These are phyloP conservation scores for Vitis riparia DNA, from an alignment of 164 flowering plant species.

Conservation along the genomic window DNA sequence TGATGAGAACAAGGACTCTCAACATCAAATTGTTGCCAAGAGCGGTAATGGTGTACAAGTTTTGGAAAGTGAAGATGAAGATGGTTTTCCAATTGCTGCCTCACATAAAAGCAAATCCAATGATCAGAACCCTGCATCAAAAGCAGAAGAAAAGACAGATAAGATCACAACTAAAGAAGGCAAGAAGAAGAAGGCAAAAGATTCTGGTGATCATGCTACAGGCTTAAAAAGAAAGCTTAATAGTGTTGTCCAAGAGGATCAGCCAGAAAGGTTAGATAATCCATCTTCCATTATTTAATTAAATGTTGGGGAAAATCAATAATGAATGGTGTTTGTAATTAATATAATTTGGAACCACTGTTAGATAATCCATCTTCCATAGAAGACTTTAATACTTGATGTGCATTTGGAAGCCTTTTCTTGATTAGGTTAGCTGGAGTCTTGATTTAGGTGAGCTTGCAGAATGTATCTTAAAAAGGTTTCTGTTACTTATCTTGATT, in stretches of 20 bases:
- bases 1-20: slow-evolving; percentile 28
- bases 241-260: slow-evolving; percentile 29
- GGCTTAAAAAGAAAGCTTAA: slow-evolving; percentile 53
- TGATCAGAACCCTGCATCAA: slow-evolving; percentile 17
- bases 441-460: no score
- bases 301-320: no score
- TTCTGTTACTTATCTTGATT: not conserved
- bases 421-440: no score
- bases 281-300: no score
- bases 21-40: slow-evolving; percentile 47
- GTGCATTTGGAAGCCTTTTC: no score
- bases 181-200: slow-evolving; percentile 35
- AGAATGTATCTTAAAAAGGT: not conserved
- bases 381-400: no score
- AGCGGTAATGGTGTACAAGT: slow-evolving; percentile 20
- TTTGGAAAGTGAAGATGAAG: slow-evolving; percentile 92
- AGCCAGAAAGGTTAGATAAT: slow-evolving; percentile 41
- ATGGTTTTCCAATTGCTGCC: slow-evolving; percentile 76
- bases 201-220: slow-evolving; percentile 14
- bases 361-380: no score
- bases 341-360: no score
- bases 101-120: slow-evolving; percentile 18
- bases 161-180: slow-evolving; percentile 25
- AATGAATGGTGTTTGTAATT: no score
- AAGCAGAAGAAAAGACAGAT: slow-evolving; percentile 21